Evolutionary conservation across 257 asterid genomes (phyloP).

Genomic region (Petunia secreta): DNA sequence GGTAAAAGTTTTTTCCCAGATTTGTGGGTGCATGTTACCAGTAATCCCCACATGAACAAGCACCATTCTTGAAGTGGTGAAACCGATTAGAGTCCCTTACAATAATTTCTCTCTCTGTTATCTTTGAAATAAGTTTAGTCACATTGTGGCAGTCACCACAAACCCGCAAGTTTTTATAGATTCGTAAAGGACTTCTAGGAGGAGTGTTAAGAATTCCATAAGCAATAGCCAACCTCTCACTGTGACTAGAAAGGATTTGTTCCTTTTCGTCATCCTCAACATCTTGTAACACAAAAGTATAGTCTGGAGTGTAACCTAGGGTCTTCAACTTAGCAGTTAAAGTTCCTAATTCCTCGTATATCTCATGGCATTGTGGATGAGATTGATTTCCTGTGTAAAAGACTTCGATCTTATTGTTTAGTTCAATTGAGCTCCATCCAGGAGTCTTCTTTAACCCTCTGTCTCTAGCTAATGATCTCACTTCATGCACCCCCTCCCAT

Average conservation of each 20-base stretch:
- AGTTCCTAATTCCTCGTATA: conserved; percentile 55
- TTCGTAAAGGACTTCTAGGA: conserved; percentile 50
- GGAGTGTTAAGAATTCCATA: conserved; percentile 73
- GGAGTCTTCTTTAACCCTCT: conserved; percentile 68
- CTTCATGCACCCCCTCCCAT: conserved; percentile 75
- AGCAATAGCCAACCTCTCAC: conserved; percentile 80
- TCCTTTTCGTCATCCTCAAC: conserved; percentile 93
- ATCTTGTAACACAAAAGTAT: conserved; percentile 73
- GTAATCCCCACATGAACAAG: conserved; percentile 65
- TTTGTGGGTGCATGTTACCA: conserved; percentile 42
- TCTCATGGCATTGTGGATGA: conserved; percentile 61
- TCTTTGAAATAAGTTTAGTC: conserved; percentile 54
- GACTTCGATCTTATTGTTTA: conserved; percentile 50
- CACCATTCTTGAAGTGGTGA: conserved; percentile 64
- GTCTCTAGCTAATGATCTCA: conserved; percentile 68
- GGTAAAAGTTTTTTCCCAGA: background rate
- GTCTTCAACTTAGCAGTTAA: conserved; percentile 57
- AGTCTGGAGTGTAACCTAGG: conserved; percentile 73
- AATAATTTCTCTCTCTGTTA: conserved; percentile 59
- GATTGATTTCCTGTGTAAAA: conserved; percentile 61
- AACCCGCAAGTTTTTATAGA: conserved; percentile 59
- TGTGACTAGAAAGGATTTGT: conserved; percentile 63
- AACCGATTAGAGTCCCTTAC: conserved; percentile 72
- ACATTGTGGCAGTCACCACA: conserved; percentile 67
- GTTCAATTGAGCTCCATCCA: conserved; percentile 72